Evolutionary conservation across 441 rosid species (phyloP).

Genomic region (Eutrema salsugineum): DNA sequence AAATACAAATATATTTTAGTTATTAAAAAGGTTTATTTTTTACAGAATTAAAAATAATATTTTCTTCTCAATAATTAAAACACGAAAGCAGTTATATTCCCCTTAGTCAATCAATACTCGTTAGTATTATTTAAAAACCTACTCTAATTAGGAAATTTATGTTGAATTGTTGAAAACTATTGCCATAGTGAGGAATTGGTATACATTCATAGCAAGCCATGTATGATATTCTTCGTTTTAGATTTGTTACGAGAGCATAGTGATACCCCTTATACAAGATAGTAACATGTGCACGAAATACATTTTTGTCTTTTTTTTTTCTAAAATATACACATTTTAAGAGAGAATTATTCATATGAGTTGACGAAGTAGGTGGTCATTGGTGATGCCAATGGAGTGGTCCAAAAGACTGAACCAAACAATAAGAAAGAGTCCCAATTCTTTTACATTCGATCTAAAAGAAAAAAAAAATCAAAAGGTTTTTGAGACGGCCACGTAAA

Average conservation of each 20-base stretch:
- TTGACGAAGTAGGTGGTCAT: slow-evolving; percentile 16
- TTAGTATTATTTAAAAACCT: background rate
- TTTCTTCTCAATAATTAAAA: background rate
- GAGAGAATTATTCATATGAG: background rate
- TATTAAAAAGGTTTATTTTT: background rate
- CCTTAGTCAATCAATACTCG: background rate
- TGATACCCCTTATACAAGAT: background rate
- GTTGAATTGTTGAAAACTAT: background rate
- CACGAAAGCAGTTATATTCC: background rate
- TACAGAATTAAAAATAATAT: background rate
- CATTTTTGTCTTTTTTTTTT: background rate
- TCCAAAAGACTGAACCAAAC: background rate
- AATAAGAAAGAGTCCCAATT: background rate
- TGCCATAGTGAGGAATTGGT: background rate
- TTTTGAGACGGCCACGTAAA: slow-evolving; percentile 14
- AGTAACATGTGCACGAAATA: background rate
- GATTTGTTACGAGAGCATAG: background rate
- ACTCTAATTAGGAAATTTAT: background rate
- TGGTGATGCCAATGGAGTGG: slow-evolving; percentile 11
- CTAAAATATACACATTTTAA: background rate
- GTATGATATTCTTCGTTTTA: background rate
- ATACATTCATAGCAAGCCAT: background rate
- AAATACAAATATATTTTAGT: background rate
- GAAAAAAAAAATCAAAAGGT: background rate
- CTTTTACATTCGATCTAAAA: background rate